phyloP scores from a whole-genome alignment of 2,329 filamentous ascomycete genomes.

The Pseudogymnoascus destructans region DNA sequence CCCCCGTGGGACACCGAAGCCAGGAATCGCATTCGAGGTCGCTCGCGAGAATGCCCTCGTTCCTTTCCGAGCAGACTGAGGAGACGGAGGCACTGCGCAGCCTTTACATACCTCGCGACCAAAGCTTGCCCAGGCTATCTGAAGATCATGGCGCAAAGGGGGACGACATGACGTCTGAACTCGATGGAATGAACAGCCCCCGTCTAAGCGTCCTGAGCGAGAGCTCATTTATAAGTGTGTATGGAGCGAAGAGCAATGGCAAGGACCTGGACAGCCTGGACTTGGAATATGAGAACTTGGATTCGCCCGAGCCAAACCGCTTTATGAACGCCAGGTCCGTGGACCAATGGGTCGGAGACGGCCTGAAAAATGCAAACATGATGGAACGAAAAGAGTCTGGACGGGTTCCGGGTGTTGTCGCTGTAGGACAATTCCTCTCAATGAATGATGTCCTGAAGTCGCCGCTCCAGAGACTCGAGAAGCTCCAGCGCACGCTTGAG shows the following conservation, averaged over 20 bases:
- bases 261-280: constrained; percentile 1
- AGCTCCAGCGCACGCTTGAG: constrained; percentile 28
- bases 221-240: constrained; percentile 53
- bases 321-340: background rate
- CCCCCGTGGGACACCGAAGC: background rate
- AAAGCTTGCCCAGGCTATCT: constrained; percentile 37
- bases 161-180: constrained; percentile 22
- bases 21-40: constrained; percentile 26
- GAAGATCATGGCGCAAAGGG: constrained; percentile 27
- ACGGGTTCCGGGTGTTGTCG: constrained; percentile 4
- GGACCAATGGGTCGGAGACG: constrained; percentile 20
- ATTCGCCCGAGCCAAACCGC: background rate
- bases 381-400: constrained; percentile 15
- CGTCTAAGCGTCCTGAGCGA: constrained; percentile 52
- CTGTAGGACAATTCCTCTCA: constrained; percentile 30
- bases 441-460: constrained; percentile 37
- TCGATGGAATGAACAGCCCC: constrained; percentile 38
- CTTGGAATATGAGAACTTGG: constrained; percentile 1
- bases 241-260: constrained; percentile 34
- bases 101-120: constrained; percentile 34
- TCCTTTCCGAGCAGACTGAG: constrained; percentile 46
- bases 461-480: constrained; percentile 39
- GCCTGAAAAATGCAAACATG: constrained; percentile 22
- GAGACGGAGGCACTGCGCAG: constrained; percentile 48
- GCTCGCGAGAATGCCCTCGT: constrained; percentile 49